Evolutionary conservation across 2,329 filamentous ascomycete genomes (phyloP).

Genomic region (Xylaria digitata): DNA sequence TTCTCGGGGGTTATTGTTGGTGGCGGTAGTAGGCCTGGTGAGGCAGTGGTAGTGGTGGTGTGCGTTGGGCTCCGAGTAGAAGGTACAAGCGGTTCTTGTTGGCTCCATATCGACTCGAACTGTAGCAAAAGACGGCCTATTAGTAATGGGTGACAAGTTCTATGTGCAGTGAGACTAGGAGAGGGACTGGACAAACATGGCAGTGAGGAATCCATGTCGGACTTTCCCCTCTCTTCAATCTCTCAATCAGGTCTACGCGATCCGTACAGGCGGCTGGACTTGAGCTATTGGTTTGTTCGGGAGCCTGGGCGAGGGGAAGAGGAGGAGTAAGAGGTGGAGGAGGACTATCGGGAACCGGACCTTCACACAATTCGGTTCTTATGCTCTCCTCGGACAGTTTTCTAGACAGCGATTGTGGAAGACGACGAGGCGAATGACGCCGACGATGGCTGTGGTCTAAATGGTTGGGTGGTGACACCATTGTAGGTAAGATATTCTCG

Average conservation of each 20-base stretch:
- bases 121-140: constrained; percentile 39
- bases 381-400: constrained; percentile 70
- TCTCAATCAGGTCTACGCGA: constrained; percentile 83
- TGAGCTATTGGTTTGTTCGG: constrained; percentile 45
- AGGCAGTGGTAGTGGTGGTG: constrained; percentile 51
- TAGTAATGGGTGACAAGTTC: constrained; percentile 13
- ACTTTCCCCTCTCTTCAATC: constrained; percentile 82
- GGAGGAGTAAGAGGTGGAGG: constrained; percentile 43
- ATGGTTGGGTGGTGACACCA: constrained; percentile 44
- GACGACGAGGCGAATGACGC: background rate
- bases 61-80: constrained; percentile 53
- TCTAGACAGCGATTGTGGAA: constrained; percentile 44
- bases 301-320: constrained; percentile 43
- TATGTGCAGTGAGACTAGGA: background rate
- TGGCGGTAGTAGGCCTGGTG: constrained; percentile 58
- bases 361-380: constrained; percentile 70
- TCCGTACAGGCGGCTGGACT: constrained; percentile 60
- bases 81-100: constrained; percentile 47
- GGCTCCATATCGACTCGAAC: constrained; percentile 54
- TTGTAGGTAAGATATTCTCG: constrained; percentile 21
- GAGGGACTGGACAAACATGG: constrained; percentile 60
- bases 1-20: constrained; percentile 62
- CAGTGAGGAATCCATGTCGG: constrained; percentile 77
- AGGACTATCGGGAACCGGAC: constrained; percentile 61
- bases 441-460: constrained; percentile 1